Percentiles rank a stretch among this genome's conserved stretches.
These are phyloP conservation scores for Hyaloscypha variabilis DNA, from an alignment of 495 filamentous ascomycete genomes.

Conservation along the genomic window DNA sequence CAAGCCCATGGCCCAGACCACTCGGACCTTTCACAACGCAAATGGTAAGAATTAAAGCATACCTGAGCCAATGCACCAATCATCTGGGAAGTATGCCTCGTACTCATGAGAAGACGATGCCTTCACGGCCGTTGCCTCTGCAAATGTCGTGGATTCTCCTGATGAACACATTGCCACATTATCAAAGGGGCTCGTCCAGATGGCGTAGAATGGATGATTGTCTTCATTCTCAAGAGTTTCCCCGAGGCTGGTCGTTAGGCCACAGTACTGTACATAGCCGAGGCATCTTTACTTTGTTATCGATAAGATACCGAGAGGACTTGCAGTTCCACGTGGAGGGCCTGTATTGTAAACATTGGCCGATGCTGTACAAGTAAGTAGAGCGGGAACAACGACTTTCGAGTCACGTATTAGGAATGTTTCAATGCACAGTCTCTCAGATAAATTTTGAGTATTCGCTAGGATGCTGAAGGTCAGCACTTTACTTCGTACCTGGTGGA, in stretches of 20 bases:
- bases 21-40: background rate
- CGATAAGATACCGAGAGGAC: background rate
- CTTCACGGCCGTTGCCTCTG: slow-evolving; percentile 57
- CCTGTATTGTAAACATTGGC: no score
- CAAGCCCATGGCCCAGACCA: background rate
- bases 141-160: slow-evolving; percentile 43
- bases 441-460: no score
- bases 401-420: no score
- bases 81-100: slow-evolving; percentile 54
- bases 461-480: no score
- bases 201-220: background rate
- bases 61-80: slow-evolving; percentile 77
- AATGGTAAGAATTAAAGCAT: background rate
- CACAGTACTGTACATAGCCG: background rate
- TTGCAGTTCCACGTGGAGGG: no score
- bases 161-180: background rate
- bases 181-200: background rate
- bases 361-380: no score
- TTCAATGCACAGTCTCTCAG: no score
- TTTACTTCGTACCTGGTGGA: no score
- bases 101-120: slow-evolving; percentile 65
- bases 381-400: no score
- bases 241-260: background rate
- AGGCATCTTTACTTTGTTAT: background rate
- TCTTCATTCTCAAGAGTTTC: background rate